Evolutionary conservation across 164 flowering plant genomes (phyloP), one percentile per base, ranked within the genome.

Genomic region (Vitis cinerea): DNA sequence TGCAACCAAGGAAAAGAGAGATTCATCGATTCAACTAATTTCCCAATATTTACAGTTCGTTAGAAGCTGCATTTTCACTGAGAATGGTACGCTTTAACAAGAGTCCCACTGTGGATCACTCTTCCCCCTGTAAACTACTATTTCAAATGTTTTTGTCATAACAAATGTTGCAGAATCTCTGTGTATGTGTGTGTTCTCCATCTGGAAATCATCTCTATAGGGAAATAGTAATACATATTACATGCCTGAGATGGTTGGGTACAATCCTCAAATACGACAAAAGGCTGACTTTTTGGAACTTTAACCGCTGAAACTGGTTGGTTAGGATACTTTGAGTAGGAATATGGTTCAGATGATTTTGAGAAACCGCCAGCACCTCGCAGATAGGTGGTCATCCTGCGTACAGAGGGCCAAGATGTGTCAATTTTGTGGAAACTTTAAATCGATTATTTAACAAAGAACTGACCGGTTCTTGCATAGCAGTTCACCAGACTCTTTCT

Each of bases 331-430:
- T 83, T 91, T 44, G 88, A 72, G 79, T 82, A 91, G 31, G 97
- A 88, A 78, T 72, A 94, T 11, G 89, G 89, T 12, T 78, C 71
- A 72, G 93, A 83, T 59, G 96, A 81, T 59, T 86, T 86, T 74
- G 99, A 92, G 80, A 94, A 94, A 66, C 99, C 97, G 72, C 99
- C 97, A 76, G 96, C 94, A 80, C 99, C 97, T 4, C 96, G 84
- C 63, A 94, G 72, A 78, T 67, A 94, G 51, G 72, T 37, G 63
- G 95, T 82, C 50, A 60, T 23, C 81, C 98, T 94, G 83, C 72
- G 77, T n/a, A 64, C 10, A 17, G 63, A 63, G 29, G 50, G 56
- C 23, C 37, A 17, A 63, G 60, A 10, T 62, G 64, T 59, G 13
- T 59, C 12, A 59, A 56, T 23, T 31, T 15, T 11, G 63, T n/a